Conservation (phyloP, 2,329 filamentous ascomycete species). For the Xylariomycetidae sp. region DNA sequence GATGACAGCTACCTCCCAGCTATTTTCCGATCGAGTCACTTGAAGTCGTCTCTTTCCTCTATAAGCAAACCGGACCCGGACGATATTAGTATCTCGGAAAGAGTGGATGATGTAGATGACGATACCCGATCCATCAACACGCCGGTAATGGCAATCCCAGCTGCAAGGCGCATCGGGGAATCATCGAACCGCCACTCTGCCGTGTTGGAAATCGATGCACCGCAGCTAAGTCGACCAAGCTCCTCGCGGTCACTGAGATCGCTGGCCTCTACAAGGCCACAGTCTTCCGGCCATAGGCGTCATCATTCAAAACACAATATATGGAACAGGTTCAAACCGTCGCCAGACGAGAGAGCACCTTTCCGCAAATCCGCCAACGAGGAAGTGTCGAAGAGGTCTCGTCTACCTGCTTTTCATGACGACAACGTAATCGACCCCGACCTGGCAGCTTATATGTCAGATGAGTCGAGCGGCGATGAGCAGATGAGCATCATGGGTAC, state of each 20-base stretch:
- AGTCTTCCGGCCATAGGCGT: slow-evolving; percentile 74
- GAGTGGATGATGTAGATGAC: slow-evolving; percentile 38
- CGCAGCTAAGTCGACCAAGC: slow-evolving; percentile 80
- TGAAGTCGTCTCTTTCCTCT: slow-evolving; percentile 33
- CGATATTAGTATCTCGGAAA: slow-evolving; percentile 35
- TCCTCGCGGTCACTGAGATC: slow-evolving; percentile 87
- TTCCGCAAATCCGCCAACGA: slow-evolving; percentile 71
- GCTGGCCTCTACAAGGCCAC: slow-evolving; percentile 59
- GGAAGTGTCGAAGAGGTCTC: slow-evolving; percentile 57
- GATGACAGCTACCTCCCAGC: slow-evolving; percentile 63
- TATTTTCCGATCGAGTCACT: slow-evolving; percentile 52
- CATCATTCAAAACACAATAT: slow-evolving; percentile 85
- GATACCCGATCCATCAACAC: slow-evolving; percentile 50
- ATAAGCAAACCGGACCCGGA: slow-evolving; percentile 32
- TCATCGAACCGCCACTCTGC: slow-evolving; percentile 80
- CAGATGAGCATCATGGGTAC: slow-evolving; percentile 80
- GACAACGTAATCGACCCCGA: slow-evolving; percentile 99
- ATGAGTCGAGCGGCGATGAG: slow-evolving; percentile 89
- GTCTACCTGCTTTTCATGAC: slow-evolving; percentile 88
- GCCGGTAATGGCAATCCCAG: slow-evolving; percentile 66
- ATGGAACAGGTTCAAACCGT: slow-evolving; percentile 66
- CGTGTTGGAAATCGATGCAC: slow-evolving; percentile 81
- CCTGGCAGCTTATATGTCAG: slow-evolving; percentile 89
- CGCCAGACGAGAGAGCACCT: slow-evolving; percentile 74
- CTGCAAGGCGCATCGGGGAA: slow-evolving; percentile 60